Percentiles rank a stretch among this genome's conserved stretches.
phyloP scores from a whole-genome alignment of 495 filamentous ascomycete species.

The Aspergillus coremiiformis region DNA sequence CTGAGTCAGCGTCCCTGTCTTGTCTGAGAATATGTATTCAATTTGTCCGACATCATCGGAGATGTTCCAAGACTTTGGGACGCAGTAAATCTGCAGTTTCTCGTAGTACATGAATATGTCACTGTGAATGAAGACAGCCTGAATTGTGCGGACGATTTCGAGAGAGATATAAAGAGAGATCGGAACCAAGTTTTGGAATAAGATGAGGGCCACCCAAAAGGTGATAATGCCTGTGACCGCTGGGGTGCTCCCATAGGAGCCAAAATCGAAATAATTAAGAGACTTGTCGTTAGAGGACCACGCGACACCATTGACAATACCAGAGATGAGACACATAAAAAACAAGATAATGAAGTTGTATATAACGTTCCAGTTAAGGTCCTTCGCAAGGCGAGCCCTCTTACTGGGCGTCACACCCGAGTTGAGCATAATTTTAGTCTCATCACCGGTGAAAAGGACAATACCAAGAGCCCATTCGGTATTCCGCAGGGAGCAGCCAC shows the following conservation, averaged over 20 bases:
- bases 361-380: conserved; percentile 95
- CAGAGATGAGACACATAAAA: conserved; percentile 81
- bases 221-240: conserved; percentile 85
- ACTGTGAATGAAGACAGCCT: conserved; percentile 97
- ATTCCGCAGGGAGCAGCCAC: conserved; percentile 89
- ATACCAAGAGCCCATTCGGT: conserved; percentile 95
- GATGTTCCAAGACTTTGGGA: conserved; percentile 98
- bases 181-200: conserved; percentile 98
- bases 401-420: conserved; percentile 96
- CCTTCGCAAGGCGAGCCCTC: conserved; percentile 78
- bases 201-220: conserved; percentile 88
- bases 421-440: conserved; percentile 99
- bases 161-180: conserved; percentile 97
- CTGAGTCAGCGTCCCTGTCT: conserved; percentile 95
- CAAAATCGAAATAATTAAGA: conserved; percentile 77
- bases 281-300: conserved; percentile 72
- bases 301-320: conserved; percentile 72
- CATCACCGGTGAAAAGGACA: conserved; percentile 93
- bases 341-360: conserved; percentile 93
- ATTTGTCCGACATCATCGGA: conserved; percentile 98
- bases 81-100: conserved; percentile 83
- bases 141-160: conserved; percentile 87
- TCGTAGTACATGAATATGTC: conserved; percentile 96
- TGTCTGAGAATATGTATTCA: conserved; percentile 99
- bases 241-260: conserved; percentile 70